Evolutionary conservation across 768 basidiomycete species (phyloP).

Genomic region (Tulasnella sp.): DNA sequence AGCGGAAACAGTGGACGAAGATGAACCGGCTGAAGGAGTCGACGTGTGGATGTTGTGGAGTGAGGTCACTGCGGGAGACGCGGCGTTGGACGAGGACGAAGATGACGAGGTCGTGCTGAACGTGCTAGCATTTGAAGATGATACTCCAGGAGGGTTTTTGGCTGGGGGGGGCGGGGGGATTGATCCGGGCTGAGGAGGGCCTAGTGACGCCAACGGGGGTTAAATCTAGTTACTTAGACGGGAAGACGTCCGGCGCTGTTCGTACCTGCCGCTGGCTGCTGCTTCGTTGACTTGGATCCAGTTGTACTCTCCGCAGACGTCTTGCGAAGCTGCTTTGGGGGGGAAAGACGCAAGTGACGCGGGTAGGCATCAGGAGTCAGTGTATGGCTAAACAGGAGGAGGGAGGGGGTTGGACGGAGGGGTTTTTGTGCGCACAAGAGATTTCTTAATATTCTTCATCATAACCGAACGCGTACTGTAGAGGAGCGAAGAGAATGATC

Average conservation of each 20-base stretch:
- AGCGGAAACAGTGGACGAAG: constrained; percentile 36
- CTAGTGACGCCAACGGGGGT: constrained; percentile 9
- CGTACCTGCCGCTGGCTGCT: neutral
- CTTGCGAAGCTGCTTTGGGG: constrained; percentile 41
- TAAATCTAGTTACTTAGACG: neutral
- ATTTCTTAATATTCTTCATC: constrained; percentile 12
- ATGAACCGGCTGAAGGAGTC: constrained; percentile 40
- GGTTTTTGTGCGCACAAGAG: constrained; percentile 17
- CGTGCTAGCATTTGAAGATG: constrained; percentile 7
- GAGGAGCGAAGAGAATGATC: neutral
- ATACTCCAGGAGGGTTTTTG: constrained; percentile 48
- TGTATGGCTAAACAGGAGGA: constrained; percentile 48
- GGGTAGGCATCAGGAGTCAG: constrained; percentile 16
- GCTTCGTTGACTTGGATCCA: constrained; percentile 50
- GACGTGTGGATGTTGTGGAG: constrained; percentile 45
- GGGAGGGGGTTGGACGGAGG: constrained; percentile 30
- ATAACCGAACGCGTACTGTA: constrained; percentile 4
- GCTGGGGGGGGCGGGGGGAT: constrained; percentile 58
- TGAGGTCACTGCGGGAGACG: constrained; percentile 40
- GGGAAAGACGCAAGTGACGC: neutral
- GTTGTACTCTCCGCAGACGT: constrained; percentile 56
- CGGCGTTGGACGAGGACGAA: constrained; percentile 44
- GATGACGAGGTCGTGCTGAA: constrained; percentile 43
- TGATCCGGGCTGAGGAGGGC: neutral
- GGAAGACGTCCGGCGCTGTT: constrained; percentile 3